phyloP scores from a whole-genome alignment of 306 rosid species.

The Inga oerstediana region DNA sequence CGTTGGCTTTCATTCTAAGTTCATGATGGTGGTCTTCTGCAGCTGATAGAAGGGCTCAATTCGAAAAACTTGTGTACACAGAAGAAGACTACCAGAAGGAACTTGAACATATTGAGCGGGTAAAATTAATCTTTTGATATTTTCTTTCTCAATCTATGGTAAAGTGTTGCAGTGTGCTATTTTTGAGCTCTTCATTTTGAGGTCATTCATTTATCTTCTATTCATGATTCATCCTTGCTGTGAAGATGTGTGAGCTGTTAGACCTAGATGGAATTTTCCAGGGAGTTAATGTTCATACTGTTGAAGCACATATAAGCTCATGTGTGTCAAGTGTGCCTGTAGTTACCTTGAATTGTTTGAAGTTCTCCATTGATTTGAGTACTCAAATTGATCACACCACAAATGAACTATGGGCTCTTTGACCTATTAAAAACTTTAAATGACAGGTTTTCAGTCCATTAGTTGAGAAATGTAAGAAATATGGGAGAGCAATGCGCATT shows the following conservation, averaged over 20 bases:
- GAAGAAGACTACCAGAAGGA: constrained; percentile 96
- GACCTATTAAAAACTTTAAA: constrained; percentile 23
- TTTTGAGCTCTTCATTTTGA: constrained; percentile 16
- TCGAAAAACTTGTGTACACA: constrained; percentile 82
- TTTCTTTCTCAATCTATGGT: constrained; percentile 19
- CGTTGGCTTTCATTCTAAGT: constrained; percentile 28
- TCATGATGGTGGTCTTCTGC: constrained; percentile 40
- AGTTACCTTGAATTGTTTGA: not conserved
- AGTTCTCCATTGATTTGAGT: not conserved
- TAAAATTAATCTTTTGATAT: constrained; percentile 24
- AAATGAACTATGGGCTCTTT: constrained; percentile 19
- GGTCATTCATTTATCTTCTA: not conserved
- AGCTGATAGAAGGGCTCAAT: constrained; percentile 99
- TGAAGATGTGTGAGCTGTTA: constrained; percentile 11
- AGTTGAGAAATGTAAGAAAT: constrained; percentile 97
- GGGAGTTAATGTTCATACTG: not conserved
- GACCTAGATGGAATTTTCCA: not conserved
- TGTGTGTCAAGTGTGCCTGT: not conserved
- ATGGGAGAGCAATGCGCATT: constrained; percentile 98
- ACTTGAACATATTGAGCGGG: constrained; percentile 97
- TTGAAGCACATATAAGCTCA: not conserved
- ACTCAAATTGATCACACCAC: constrained; percentile 3
- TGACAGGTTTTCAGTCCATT: constrained; percentile 87
- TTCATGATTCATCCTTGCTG: constrained; percentile 13
- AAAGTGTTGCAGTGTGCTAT: not conserved